Conservation (phyloP, 305 asterid species). For the Withania somnifera region DNA sequence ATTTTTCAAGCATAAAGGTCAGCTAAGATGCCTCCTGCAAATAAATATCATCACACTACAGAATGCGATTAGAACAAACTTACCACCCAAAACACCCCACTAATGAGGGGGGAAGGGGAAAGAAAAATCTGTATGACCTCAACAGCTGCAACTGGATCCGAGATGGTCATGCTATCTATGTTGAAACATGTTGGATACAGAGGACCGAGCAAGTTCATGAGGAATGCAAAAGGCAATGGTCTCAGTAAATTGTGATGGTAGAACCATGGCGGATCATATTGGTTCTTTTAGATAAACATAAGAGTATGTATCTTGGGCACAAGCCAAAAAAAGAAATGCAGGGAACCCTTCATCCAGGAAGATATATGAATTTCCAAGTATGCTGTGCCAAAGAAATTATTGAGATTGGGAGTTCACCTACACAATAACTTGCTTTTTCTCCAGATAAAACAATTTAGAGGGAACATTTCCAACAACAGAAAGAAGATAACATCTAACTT, state of each 20-base stretch:
- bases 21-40: slow-evolving; percentile 26
- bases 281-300: slow-evolving; percentile 75
- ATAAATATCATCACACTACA: slow-evolving; percentile 25
- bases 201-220: slow-evolving; percentile 89
- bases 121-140: slow-evolving; percentile 45
- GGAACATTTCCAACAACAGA: neutral
- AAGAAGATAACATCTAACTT: neutral
- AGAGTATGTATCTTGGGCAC: slow-evolving; percentile 78
- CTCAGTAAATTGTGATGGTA: slow-evolving; percentile 70
- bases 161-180: slow-evolving; percentile 80
- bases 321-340: slow-evolving; percentile 80
- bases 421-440: slow-evolving; percentile 25
- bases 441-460: slow-evolving; percentile 26
- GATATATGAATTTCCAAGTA: slow-evolving; percentile 83
- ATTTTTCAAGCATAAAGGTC: neutral
- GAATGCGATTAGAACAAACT: slow-evolving; percentile 21
- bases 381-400: slow-evolving; percentile 98
- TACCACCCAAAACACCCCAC: slow-evolving; percentile 42
- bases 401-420: slow-evolving; percentile 65
- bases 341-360: slow-evolving; percentile 87
- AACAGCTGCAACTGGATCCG: slow-evolving; percentile 79
- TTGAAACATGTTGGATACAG: slow-evolving; percentile 79
- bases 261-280: slow-evolving; percentile 86
- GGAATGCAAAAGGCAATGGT: slow-evolving; percentile 91
- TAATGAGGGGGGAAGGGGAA: slow-evolving; percentile 29